Evolutionary conservation across 768 basidiomycete species (phyloP).

Genomic region (Leucocoprinus sp.): DNA sequence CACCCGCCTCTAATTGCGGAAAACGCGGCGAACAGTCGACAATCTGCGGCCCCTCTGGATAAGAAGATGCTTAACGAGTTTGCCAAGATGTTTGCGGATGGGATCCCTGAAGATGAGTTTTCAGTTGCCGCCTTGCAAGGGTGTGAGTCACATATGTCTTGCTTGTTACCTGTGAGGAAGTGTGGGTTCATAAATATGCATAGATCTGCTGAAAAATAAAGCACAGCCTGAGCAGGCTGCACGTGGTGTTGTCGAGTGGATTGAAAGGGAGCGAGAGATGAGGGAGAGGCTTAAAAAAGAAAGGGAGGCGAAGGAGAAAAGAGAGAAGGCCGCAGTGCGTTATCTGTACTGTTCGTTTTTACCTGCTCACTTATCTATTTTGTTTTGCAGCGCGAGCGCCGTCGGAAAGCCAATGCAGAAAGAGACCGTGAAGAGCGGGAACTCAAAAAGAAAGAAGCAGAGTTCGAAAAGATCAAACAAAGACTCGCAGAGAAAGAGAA

Average conservation of each 20-base stretch:
- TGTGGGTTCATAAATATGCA: conserved; percentile 1
- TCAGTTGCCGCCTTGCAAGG: conserved; percentile 88
- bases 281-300: conserved; percentile 65
- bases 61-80: conserved; percentile 54
- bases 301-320: conserved; percentile 60
- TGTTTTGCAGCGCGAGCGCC: conserved; percentile 34
- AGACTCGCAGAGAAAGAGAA: conserved; percentile 47
- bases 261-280: conserved; percentile 66
- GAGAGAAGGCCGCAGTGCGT: conserved; percentile 61
- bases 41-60: conserved; percentile 59
- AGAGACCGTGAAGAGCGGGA: conserved; percentile 56
- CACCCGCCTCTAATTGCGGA: conserved; percentile 59
- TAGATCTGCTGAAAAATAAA: conserved; percentile 81
- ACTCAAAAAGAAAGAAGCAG: conserved; percentile 56
- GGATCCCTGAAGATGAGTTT: conserved; percentile 79
- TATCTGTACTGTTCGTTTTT: conserved; percentile 7
- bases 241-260: conserved; percentile 60
- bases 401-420: conserved; percentile 44
- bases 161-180: conserved; percentile 12
- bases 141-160: conserved; percentile 47
- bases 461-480: conserved; percentile 44
- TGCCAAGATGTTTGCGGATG: conserved; percentile 72
- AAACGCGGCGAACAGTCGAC: conserved; percentile 47
- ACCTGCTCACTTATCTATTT: neutral
- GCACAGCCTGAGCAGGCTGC: conserved; percentile 73